These are phyloP conservation scores for Stromatinia cepivora DNA, from an alignment of 2,329 filamentous ascomycete genomes.

Conservation along the genomic window DNA sequence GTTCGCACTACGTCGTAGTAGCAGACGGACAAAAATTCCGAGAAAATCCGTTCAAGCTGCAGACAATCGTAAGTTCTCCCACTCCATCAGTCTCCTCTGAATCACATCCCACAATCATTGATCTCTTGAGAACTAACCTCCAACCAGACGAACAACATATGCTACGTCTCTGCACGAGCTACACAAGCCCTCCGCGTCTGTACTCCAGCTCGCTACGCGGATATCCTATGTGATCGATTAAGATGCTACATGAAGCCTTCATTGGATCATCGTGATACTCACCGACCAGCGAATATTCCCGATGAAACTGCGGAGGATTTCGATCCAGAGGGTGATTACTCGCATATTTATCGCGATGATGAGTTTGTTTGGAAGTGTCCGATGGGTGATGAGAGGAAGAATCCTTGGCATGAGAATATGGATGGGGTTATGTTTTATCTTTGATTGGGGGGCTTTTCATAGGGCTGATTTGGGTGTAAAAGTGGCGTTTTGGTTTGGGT, in stretches of 20 bases:
- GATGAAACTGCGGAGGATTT: neutral
- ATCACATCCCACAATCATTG: neutral
- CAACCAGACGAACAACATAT: constrained; percentile 72
- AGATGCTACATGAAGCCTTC: constrained; percentile 60
- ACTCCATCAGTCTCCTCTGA: neutral
- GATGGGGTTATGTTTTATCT: constrained; percentile 7
- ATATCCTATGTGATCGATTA: constrained; percentile 76
- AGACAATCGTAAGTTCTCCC: constrained; percentile 44
- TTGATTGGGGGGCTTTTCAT: neutral
- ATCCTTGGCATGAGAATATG: constrained; percentile 7
- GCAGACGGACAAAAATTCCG: constrained; percentile 51
- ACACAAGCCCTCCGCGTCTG: constrained; percentile 84
- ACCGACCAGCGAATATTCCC: neutral
- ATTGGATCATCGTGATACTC: neutral
- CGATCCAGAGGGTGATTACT: neutral
- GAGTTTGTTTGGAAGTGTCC: neutral
- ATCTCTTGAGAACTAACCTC: neutral
- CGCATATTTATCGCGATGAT: no score
- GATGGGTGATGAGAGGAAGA: neutral
- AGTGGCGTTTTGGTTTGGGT: neutral
- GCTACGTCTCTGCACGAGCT: constrained; percentile 77
- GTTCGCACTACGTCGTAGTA: constrained; percentile 4
- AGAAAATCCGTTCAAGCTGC: constrained; percentile 56
- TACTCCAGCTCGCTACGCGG: constrained; percentile 85
- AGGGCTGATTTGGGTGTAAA: neutral